phyloP scores from a whole-genome alignment of 2,329 filamentous ascomycete genomes.

The Fusarium devonianum region DNA sequence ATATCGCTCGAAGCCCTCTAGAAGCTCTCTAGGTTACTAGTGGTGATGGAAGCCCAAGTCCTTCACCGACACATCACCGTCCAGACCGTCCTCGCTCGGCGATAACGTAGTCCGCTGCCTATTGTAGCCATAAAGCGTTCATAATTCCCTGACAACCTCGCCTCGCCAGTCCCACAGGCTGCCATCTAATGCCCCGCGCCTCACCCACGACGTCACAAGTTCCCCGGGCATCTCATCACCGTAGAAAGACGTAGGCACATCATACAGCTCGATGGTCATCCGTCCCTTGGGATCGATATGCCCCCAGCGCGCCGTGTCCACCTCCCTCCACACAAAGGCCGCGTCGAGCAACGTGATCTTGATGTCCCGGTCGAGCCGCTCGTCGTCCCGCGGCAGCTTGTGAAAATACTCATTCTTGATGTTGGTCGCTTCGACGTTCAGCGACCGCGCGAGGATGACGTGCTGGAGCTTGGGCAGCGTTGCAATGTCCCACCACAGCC shows the following conservation, averaged over 20 bases:
- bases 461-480: conserved; percentile 48
- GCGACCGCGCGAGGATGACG: conserved; percentile 52
- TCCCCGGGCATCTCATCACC: conserved; percentile 48
- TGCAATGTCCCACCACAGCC: conserved; percentile 51
- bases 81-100: neutral
- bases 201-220: conserved; percentile 53
- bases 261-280: conserved; percentile 50
- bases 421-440: conserved; percentile 44
- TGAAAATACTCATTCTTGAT: conserved; percentile 53
- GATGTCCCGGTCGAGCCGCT: conserved; percentile 39
- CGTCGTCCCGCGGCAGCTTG: conserved; percentile 41
- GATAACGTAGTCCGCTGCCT: neutral
- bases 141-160: conserved; percentile 18
- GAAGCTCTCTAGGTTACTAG: too few species aligned
- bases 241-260: conserved; percentile 51
- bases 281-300: conserved; percentile 47
- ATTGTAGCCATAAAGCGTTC: neutral
- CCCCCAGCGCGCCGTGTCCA: conserved; percentile 43
- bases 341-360: conserved; percentile 46
- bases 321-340: conserved; percentile 31
- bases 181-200: conserved; percentile 50
- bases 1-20: too few species aligned
- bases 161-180: conserved; percentile 49
- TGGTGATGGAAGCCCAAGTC: too few species aligned
- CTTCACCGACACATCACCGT: neutral